phyloP scores from a whole-genome alignment of 805 yeast genomes.

The Jamesozyma jinghongensis region DNA sequence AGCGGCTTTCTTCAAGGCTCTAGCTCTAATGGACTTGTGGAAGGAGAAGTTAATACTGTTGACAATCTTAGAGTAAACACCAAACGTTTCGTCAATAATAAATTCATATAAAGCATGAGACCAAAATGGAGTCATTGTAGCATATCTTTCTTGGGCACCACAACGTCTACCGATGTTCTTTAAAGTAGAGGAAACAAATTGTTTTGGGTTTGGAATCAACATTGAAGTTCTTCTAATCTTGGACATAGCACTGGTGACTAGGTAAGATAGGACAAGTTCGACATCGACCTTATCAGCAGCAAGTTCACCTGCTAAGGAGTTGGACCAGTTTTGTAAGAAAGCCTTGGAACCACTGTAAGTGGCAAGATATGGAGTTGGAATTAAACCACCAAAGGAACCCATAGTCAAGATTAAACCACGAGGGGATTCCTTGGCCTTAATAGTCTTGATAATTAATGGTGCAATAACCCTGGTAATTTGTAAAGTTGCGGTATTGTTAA shows the following conservation, averaged over 20 bases:
- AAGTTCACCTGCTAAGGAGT: constrained; percentile 81
- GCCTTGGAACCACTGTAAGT: constrained; percentile 95
- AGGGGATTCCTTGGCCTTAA: constrained; percentile 31
- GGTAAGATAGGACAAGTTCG: constrained; percentile 73
- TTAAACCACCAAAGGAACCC: constrained; percentile 95
- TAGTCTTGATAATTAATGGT: constrained; percentile 56
- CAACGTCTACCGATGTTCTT: constrained; percentile 67
- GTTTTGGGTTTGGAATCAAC: constrained; percentile 71
- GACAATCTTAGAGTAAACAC: constrained; percentile 67
- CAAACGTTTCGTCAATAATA: constrained; percentile 66
- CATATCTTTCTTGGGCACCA: constrained; percentile 89
- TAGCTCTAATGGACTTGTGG: constrained; percentile 70
- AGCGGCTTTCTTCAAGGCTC: constrained; percentile 67
- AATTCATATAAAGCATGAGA: constrained; percentile 89
- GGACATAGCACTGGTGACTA: constrained; percentile 94
- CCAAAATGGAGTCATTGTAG: constrained; percentile 87
- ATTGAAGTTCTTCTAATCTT: constrained; percentile 72
- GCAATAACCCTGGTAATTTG: constrained; percentile 71
- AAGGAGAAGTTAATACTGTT: constrained; percentile 58
- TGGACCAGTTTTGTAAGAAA: constrained; percentile 88
- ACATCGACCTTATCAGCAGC: constrained; percentile 65
- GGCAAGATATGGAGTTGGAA: constrained; percentile 88
- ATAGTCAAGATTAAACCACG: constrained; percentile 79
- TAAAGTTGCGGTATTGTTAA: constrained; percentile 79
- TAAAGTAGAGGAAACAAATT: constrained; percentile 68